These are phyloP conservation scores for Clonostachys sp. DNA, from an alignment of 2,329 filamentous ascomycete genomes.

Conservation along the genomic window DNA sequence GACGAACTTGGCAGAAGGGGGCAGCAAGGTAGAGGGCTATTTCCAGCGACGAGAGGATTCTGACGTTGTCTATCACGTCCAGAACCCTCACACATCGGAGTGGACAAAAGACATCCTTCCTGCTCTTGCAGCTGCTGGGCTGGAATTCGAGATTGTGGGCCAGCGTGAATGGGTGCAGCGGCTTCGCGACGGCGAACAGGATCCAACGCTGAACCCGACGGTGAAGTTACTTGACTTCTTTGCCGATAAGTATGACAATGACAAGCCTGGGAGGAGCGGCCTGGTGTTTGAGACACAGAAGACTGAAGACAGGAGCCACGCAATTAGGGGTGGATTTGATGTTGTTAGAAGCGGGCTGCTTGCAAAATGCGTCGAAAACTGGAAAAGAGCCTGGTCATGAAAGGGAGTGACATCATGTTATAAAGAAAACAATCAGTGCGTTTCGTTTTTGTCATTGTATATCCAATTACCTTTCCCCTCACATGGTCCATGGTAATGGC, in stretches of 20 bases:
- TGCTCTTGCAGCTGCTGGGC: conserved; percentile 34
- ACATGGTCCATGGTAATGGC: too few species aligned
- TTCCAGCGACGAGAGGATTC: conserved; percentile 6
- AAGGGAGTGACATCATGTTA: too few species aligned
- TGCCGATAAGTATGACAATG: conserved; percentile 42
- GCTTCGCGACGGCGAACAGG: conserved; percentile 37
- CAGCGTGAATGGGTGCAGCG: conserved; percentile 37
- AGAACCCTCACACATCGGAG: conserved; percentile 41
- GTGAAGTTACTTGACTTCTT: conserved; percentile 49
- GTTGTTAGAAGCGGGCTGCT: conserved; percentile 31
- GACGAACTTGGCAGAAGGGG: conserved; percentile 8
- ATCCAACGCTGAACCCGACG: conserved; percentile 43
- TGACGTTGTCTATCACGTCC: conserved; percentile 42
- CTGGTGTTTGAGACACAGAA: conserved; percentile 29
- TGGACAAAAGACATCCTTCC: conserved; percentile 51
- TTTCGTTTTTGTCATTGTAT: too few species aligned
- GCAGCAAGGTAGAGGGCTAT: conserved; percentile 4
- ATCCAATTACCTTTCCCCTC: too few species aligned
- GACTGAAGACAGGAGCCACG: conserved; percentile 21
- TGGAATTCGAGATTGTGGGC: conserved; percentile 36
- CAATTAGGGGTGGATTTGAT: conserved; percentile 24
- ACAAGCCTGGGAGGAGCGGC: conserved; percentile 24
- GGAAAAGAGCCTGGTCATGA: conserved; percentile 1
- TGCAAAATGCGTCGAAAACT: conserved; percentile 13
- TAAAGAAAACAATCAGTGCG: too few species aligned